Evolutionary conservation across 306 rosid genomes (phyloP), one percentile per base, ranked within the genome.

Genomic region (Senna siamea): DNA sequence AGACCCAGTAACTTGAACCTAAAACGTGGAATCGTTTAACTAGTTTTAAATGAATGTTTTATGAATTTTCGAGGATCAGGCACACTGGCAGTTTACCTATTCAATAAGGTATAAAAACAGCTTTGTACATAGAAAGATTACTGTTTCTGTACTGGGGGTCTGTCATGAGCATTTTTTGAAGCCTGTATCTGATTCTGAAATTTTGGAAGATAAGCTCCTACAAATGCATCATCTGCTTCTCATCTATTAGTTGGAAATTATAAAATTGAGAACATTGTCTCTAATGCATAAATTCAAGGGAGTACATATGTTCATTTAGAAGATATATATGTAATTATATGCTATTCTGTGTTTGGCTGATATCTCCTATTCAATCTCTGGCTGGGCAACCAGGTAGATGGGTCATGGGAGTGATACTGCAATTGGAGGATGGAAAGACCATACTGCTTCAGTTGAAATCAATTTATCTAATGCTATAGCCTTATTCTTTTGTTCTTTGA

Each of bases 381-480:
- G 92, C 89, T 68, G 97, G 97, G 70, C 87, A 82, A 75, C 75
- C 82, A 6, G 98, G 96, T 58, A 85, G 90, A 80, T 91, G 98
- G 96, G 90, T 93, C 50, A 89, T 91, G 96, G 97, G 91, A 72
- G 80, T 93, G 72, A 88, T 93, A 70, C 89, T 88, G 58, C 96
- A 91, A 86, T 81, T 91, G 88, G 94, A 91, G 85, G 94, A 89
- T 68, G 92, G 88, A 92, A 91, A 87, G 94, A 93, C 75, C 93
- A 91, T 11, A 82, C 91, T 2, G 96, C 96, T 41, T 87, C 96
- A 41, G 96, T 89, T 59, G 85, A 89, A 80, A 85, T 89, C 70
- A 81, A 70, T 78, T 84, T 89, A 60, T 65, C 93, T 61, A 77
- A 15, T 13, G 22, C 41, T 58, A 15, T 15, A 14, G 40, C 13